phyloP scores from a whole-genome alignment of 2,329 filamentous ascomycete genomes.

The Ilyonectria robusta region DNA sequence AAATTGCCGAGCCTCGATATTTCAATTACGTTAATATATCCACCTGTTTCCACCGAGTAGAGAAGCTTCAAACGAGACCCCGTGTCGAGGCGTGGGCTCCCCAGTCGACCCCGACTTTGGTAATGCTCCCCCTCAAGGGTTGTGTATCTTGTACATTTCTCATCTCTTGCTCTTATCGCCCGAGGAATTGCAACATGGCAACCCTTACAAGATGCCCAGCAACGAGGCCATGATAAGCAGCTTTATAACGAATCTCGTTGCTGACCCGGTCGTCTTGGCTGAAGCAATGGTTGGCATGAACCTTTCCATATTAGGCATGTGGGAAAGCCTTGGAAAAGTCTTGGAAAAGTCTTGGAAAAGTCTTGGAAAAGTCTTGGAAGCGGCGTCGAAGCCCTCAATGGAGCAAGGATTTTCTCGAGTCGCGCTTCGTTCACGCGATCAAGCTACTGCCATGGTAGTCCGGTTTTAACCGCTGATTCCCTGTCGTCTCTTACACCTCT shows the following conservation, averaged over 20 bases:
- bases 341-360: conserved; percentile 39
- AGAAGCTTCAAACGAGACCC: conserved; percentile 27
- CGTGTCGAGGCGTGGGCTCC: not conserved
- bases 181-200: not conserved
- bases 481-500: not conserved
- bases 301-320: conserved; percentile 37
- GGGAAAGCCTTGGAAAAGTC: conserved; percentile 40
- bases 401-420: not conserved
- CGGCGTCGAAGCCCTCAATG: conserved; percentile 24
- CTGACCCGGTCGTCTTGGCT: conserved; percentile 35
- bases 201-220: not conserved
- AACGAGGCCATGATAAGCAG: not conserved
- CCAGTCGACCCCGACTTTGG: not conserved
- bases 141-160: not conserved
- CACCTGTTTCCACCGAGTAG: conserved; percentile 36
- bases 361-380: conserved; percentile 40
- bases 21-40: conserved; percentile 40
- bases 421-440: not conserved
- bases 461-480: conserved; percentile 36
- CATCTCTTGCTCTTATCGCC: not conserved
- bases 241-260: conserved; percentile 2
- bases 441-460: conserved; percentile 2
- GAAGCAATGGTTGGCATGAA: conserved; percentile 17
- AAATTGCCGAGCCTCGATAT: conserved; percentile 20
- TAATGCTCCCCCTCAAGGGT: not conserved